These are phyloP conservation scores for Plectranthus barbatus DNA, from an alignment of 257 asterid genomes.

Conservation along the genomic window DNA sequence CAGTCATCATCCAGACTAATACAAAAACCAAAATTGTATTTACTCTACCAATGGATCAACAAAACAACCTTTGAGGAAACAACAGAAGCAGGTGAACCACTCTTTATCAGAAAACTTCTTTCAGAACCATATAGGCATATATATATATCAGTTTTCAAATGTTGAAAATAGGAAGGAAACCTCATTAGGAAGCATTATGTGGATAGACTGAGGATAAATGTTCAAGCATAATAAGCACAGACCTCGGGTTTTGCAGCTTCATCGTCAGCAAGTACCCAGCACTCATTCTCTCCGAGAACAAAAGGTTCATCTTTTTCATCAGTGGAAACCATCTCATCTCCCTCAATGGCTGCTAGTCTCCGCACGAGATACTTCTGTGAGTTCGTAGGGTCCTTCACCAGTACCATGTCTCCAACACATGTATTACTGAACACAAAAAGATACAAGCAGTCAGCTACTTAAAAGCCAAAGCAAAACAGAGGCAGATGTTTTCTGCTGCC, in stretches of 20 bases:
- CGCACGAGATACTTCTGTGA: conserved; percentile 57
- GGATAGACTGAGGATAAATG: neutral
- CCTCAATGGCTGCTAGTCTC: conserved; percentile 75
- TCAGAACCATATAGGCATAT: neutral
- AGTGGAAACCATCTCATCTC: conserved; percentile 76
- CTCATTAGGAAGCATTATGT: neutral
- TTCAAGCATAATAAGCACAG: conserved; percentile 7
- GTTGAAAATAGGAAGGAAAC: neutral
- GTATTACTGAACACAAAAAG: conserved; percentile 37
- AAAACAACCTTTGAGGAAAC: neutral
- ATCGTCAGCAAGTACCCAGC: conserved; percentile 81
- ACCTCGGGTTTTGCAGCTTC: conserved; percentile 66
- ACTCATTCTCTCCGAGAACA: conserved; percentile 67
- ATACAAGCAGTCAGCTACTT: conserved; percentile 4
- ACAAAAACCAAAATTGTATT: neutral
- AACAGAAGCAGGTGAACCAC: neutral
- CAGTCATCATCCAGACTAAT: too few relatives aligned
- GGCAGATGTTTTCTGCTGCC: neutral
- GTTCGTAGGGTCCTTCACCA: conserved; percentile 63
- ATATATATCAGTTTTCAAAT: too few relatives aligned
- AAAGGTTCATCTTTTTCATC: conserved; percentile 73
- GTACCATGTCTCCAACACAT: conserved; percentile 71
- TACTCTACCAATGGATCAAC: neutral
- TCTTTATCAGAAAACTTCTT: neutral
- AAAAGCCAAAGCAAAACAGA: neutral